A percentile compares a stretch with the other conserved stretches of the same genome.
Conservation (phyloP, 1,284 basidiomycete species). For the Cerioporus squamosus region DNA sequence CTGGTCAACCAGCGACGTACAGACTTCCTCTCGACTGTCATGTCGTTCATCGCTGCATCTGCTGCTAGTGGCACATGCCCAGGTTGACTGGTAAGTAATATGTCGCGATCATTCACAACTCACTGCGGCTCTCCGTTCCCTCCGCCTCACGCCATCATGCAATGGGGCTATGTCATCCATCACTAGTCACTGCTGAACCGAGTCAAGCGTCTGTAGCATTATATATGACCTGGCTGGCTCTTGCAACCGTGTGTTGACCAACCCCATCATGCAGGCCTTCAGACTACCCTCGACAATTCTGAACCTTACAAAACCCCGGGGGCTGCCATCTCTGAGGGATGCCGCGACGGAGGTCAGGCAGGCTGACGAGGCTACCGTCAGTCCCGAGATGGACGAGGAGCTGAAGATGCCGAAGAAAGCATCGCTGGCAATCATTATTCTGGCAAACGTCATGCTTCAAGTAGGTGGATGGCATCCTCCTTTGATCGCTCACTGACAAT, state of each 20-base stretch:
- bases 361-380: constrained; percentile 12
- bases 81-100: no score
- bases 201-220: no score
- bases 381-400: constrained; percentile 40
- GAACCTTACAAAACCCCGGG: constrained; percentile 6
- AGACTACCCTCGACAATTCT: constrained; percentile 20
- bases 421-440: constrained; percentile 48
- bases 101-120: not conserved
- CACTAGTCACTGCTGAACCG: no score
- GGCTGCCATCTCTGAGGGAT: not conserved
- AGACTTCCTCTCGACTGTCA: not conserved
- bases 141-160: no score
- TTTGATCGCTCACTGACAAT: no score
- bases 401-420: constrained; percentile 49
- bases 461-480: constrained; percentile 29
- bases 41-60: not conserved
- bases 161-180: no score
- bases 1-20: no score
- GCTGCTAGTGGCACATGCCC: not conserved
- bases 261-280: constrained; percentile 13
- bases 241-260: not conserved
- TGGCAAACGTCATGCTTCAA: constrained; percentile 51
- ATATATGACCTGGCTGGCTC: no score
- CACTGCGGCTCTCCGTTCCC: not conserved
- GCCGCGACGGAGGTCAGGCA: constrained; percentile 3